These are phyloP conservation scores for Annulohypoxylon moriforme DNA, from an alignment of 495 filamentous ascomycete genomes.

Conservation along the genomic window DNA sequence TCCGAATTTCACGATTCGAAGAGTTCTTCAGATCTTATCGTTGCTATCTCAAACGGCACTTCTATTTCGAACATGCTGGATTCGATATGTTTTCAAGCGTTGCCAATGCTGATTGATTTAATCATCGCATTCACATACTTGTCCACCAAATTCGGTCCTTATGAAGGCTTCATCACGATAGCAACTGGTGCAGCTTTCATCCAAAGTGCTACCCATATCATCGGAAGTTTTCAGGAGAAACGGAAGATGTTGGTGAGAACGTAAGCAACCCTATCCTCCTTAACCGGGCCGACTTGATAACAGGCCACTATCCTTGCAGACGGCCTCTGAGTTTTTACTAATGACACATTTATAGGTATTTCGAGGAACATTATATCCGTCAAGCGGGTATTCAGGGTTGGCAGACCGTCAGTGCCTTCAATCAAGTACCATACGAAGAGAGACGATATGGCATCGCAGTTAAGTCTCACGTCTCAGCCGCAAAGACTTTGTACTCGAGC, in stretches of 20 bases:
- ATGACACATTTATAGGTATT: constrained; percentile 47
- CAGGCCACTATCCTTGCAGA: neutral
- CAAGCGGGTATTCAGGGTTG: constrained; percentile 74
- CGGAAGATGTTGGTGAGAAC: constrained; percentile 55
- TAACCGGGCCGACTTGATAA: neutral
- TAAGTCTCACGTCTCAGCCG: constrained; percentile 54
- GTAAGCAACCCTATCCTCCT: constrained; percentile 27
- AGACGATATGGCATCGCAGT: constrained; percentile 66
- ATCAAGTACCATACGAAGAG: constrained; percentile 73
- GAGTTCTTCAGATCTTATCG: constrained; percentile 75
- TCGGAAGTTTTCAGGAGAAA: constrained; percentile 53
- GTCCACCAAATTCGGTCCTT: constrained; percentile 74
- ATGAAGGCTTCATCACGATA: constrained; percentile 77
- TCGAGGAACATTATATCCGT: constrained; percentile 69
- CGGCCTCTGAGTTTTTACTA: constrained; percentile 23
- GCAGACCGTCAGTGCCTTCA: constrained; percentile 78
- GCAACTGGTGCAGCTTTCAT: constrained; percentile 71
- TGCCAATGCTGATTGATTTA: constrained; percentile 79
- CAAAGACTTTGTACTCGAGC: constrained; percentile 54
- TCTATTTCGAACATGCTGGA: constrained; percentile 73
- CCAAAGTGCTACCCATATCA: constrained; percentile 68
- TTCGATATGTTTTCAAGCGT: constrained; percentile 71
- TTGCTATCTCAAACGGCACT: constrained; percentile 72
- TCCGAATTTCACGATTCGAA: constrained; percentile 84
- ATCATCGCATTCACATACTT: constrained; percentile 75